Conservation (phyloP, 139 green algal genomes). For the Chlamydomonas asymmetrica region DNA sequence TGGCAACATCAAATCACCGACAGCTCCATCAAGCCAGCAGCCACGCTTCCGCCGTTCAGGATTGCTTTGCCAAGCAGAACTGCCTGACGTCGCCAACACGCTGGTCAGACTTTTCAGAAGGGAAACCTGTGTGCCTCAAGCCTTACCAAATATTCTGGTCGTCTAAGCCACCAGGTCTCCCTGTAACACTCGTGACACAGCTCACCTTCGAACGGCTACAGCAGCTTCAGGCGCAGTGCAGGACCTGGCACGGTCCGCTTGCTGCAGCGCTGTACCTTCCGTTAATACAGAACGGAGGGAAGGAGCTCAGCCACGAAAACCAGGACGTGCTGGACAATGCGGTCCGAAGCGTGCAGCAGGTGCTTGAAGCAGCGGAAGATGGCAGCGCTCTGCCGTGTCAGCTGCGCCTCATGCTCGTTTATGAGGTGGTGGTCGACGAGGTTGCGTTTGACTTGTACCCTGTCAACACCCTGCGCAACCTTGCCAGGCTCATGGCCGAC, state of each 20-base stretch:
- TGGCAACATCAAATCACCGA: too few species aligned
- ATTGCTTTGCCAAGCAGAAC: constrained; percentile 1
- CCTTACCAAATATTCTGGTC: constrained; percentile 34
- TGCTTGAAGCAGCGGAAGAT: too few species aligned
- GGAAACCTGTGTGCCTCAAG: constrained; percentile 29
- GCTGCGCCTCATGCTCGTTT: constrained; percentile 28
- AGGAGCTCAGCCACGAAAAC: background rate
- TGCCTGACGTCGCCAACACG: constrained; percentile 19
- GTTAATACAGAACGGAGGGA: background rate
- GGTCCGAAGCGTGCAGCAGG: too few species aligned
- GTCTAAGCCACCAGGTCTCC: background rate
- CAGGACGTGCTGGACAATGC: constrained; percentile 8
- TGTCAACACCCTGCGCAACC: constrained; percentile 37
- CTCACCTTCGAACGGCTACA: constrained; percentile 30
- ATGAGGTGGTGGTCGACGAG: constrained; percentile 25
- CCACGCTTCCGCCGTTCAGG: background rate
- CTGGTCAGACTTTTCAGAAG: constrained; percentile 38
- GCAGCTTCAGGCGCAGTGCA: constrained; percentile 37
- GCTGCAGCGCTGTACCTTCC: constrained; percentile 40
- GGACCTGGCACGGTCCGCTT: constrained; percentile 32
- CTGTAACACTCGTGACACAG: constrained; percentile 48
- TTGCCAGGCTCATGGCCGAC: constrained; percentile 38
- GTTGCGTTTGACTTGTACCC: constrained; percentile 14
- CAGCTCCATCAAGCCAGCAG: too few species aligned
- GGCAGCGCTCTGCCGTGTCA: too few species aligned